Conservation (phyloP, 2,329 filamentous ascomycete genomes). For the Colletotrichum godetiae region DNA sequence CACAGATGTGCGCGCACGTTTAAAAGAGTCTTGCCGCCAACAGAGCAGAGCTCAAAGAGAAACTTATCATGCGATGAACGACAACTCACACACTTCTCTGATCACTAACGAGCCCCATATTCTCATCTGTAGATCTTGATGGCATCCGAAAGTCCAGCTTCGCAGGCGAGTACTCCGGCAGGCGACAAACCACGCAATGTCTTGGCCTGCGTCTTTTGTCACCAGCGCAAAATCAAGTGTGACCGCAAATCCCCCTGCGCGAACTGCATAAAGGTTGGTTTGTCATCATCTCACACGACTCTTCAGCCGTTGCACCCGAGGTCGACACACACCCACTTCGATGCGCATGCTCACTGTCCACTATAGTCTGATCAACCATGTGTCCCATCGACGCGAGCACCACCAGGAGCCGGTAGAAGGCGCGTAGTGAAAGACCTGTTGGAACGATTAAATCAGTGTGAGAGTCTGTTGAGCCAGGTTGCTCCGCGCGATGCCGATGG, state of each 20-base stretch:
- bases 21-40: not conserved
- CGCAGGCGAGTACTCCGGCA: constrained; percentile 1
- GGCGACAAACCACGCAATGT: constrained; percentile 10
- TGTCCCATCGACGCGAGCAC: constrained; percentile 23
- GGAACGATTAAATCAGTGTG: constrained; percentile 25
- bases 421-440: constrained; percentile 21
- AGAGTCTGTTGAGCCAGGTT: constrained; percentile 21
- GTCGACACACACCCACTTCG: not conserved
- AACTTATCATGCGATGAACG: not conserved
- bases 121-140: constrained; percentile 1
- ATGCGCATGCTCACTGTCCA: constrained; percentile 61
- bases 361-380: constrained; percentile 42
- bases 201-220: constrained; percentile 63
- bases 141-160: constrained; percentile 21
- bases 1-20: not conserved
- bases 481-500: constrained; percentile 19
- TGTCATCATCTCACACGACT: not conserved
- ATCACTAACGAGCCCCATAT: not conserved
- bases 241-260: constrained; percentile 68
- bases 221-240: constrained; percentile 72
- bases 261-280: constrained; percentile 53
- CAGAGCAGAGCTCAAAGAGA: not conserved
- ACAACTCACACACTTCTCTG: not conserved
- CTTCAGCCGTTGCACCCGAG: constrained; percentile 2
- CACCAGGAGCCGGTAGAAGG: constrained; percentile 14